Percentiles rank a stretch among this genome's conserved stretches.
Conservation (phyloP, 805 yeast genomes). For the Candida endomychidarum region DNA sequence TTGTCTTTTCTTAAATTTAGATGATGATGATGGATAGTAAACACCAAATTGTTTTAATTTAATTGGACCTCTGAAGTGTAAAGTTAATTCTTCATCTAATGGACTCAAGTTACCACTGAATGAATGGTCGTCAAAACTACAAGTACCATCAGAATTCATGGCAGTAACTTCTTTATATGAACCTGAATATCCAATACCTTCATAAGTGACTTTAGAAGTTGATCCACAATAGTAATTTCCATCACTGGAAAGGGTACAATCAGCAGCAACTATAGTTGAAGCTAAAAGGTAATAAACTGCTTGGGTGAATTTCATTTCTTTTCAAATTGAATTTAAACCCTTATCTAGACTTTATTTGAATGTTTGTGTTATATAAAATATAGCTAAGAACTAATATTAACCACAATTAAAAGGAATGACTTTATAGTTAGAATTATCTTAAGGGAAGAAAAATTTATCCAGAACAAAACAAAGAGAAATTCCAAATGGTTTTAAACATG, state of each 20-base stretch:
- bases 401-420: constrained; percentile 9
- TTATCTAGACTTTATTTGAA: background rate
- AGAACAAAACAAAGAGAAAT: constrained; percentile 2
- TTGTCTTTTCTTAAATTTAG: constrained; percentile 43
- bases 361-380: background rate
- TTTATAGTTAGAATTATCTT: constrained; percentile 4
- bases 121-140: constrained; percentile 55
- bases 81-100: constrained; percentile 80
- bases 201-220: constrained; percentile 65
- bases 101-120: constrained; percentile 79
- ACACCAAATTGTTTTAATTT: constrained; percentile 84
- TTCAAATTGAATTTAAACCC: background rate
- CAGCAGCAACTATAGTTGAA: constrained; percentile 9
- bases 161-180: constrained; percentile 74
- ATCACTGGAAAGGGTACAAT: constrained; percentile 11
- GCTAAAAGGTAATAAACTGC: constrained; percentile 14
- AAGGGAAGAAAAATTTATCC: constrained; percentile 1
- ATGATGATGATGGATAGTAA: constrained; percentile 61
- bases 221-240: constrained; percentile 86
- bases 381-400: background rate
- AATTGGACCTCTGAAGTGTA: constrained; percentile 90
- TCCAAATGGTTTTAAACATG: constrained; percentile 4
- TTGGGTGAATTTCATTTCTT: constrained; percentile 15
- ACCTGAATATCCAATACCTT: constrained; percentile 82
- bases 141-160: constrained; percentile 74